A percentile compares a stretch with the other conserved stretches of the same genome.
Conservation (phyloP, 805 yeast species). For the Kodamaea fukazawae region DNA sequence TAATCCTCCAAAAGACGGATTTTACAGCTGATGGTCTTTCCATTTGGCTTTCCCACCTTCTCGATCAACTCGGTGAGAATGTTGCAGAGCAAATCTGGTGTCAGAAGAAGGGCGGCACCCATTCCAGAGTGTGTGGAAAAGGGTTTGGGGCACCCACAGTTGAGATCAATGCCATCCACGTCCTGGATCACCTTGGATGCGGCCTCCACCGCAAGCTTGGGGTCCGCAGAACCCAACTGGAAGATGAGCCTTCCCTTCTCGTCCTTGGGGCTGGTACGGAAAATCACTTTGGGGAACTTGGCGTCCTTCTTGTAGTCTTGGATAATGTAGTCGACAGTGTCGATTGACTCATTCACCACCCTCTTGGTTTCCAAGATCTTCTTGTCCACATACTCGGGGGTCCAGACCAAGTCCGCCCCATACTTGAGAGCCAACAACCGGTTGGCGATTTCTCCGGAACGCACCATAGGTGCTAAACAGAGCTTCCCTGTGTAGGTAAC, state of each 20-base stretch:
- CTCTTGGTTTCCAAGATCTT: slow-evolving; percentile 73
- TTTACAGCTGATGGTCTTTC: slow-evolving; percentile 86
- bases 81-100: slow-evolving; percentile 74
- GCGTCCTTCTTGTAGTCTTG: slow-evolving; percentile 34
- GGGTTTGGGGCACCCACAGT: slow-evolving; percentile 97
- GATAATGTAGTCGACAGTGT: slow-evolving; percentile 60
- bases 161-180: slow-evolving; percentile 90
- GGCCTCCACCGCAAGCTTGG: slow-evolving; percentile 85
- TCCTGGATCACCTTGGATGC: slow-evolving; percentile 77
- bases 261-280: slow-evolving; percentile 63
- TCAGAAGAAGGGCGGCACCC: slow-evolving; percentile 90
- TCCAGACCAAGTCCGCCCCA: slow-evolving; percentile 95
- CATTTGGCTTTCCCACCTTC: slow-evolving; percentile 73
- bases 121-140: slow-evolving; percentile 92
- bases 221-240: slow-evolving; percentile 85
- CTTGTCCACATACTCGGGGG: slow-evolving; percentile 88
- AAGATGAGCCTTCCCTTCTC: slow-evolving; percentile 74
- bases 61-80: slow-evolving; percentile 69
- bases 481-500: slow-evolving; percentile 72
- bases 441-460: slow-evolving; percentile 93
- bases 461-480: slow-evolving; percentile 94
- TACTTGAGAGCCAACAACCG: slow-evolving; percentile 73
- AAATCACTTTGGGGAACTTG: slow-evolving; percentile 56
- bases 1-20: slow-evolving; percentile 72
- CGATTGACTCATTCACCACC: slow-evolving; percentile 50